A percentile compares a stretch with the other conserved stretches of the same genome.
Evolutionary conservation across 768 basidiomycete genomes (phyloP).

Genomic region (Russula compacta): DNA sequence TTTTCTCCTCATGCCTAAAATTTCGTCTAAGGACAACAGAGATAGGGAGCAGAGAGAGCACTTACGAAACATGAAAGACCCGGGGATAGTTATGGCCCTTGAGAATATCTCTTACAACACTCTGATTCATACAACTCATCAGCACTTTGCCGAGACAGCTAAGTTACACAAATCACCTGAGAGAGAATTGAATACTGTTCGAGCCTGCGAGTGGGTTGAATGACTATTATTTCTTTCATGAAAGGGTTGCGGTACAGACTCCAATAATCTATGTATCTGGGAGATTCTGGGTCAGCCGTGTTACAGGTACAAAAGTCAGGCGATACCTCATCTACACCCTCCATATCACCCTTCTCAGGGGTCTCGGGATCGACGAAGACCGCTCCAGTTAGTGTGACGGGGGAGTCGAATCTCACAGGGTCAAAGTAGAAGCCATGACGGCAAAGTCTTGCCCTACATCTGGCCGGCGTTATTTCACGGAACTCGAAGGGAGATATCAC

Average conservation of each 20-base stretch:
- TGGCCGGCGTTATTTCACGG: neutral
- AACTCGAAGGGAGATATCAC: neutral
- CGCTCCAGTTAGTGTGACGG: too few relatives aligned
- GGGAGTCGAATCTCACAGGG: neutral
- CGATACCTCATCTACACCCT: conserved; percentile 11
- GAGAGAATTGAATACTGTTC: conserved; percentile 12
- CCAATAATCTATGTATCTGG: conserved; percentile 2
- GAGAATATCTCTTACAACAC: conserved; percentile 9
- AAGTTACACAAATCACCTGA: neutral
- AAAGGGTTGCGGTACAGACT: conserved; percentile 1
- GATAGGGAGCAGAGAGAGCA: neutral
- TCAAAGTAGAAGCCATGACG: neutral
- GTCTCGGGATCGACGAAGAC: neutral
- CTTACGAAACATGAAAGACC: conserved; percentile 18
- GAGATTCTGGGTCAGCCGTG: neutral
- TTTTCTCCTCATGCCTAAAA: conserved; percentile 12
- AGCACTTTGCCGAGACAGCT: neutral
- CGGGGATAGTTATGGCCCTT: conserved; percentile 9
- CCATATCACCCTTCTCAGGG: neutral
- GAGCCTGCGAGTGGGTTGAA: neutral
- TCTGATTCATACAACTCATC: neutral
- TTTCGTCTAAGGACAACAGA: neutral
- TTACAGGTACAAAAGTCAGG: neutral
- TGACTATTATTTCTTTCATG: neutral
- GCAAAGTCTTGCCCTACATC: conserved; percentile 7